These are phyloP conservation scores for Phytophthora citrophthora DNA, from an alignment of 352 stramenopile genomes.

Conservation along the genomic window DNA sequence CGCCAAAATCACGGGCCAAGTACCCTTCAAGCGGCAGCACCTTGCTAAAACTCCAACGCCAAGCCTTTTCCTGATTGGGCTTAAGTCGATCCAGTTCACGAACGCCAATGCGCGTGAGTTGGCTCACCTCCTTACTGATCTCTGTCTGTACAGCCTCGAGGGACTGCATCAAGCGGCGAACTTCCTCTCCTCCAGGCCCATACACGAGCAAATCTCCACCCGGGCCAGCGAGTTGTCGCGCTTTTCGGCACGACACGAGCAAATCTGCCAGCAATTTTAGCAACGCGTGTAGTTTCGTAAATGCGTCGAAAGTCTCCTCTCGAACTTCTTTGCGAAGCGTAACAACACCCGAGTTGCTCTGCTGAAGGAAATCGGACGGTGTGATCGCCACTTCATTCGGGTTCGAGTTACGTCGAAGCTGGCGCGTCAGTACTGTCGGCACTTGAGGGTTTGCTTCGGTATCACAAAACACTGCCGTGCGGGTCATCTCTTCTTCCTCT, in stretches of 20 bases:
- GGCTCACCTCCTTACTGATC: constrained; percentile 77
- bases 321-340: constrained; percentile 64
- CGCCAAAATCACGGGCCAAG: constrained; percentile 83
- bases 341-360: constrained; percentile 81
- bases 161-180: constrained; percentile 84
- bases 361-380: constrained; percentile 66
- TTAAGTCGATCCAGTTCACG: constrained; percentile 87
- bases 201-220: constrained; percentile 87
- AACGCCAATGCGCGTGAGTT: constrained; percentile 83
- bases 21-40: constrained; percentile 85
- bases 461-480: constrained; percentile 76
- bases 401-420: constrained; percentile 49
- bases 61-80: constrained; percentile 85
- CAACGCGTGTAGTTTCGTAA: constrained; percentile 77
- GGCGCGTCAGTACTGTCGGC: constrained; percentile 63
- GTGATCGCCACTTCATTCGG: constrained; percentile 57
- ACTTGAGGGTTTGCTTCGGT: constrained; percentile 71
- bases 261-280: constrained; percentile 85
- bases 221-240: constrained; percentile 76
- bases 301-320: constrained; percentile 69
- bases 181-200: constrained; percentile 80
- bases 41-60: constrained; percentile 88
- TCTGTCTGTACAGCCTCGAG: constrained; percentile 80
- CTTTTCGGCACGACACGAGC: constrained; percentile 85
- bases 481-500: constrained; percentile 76